These are phyloP conservation scores for Gillenia trifoliata DNA, from an alignment of 306 rosid genomes.

Conservation along the genomic window DNA sequence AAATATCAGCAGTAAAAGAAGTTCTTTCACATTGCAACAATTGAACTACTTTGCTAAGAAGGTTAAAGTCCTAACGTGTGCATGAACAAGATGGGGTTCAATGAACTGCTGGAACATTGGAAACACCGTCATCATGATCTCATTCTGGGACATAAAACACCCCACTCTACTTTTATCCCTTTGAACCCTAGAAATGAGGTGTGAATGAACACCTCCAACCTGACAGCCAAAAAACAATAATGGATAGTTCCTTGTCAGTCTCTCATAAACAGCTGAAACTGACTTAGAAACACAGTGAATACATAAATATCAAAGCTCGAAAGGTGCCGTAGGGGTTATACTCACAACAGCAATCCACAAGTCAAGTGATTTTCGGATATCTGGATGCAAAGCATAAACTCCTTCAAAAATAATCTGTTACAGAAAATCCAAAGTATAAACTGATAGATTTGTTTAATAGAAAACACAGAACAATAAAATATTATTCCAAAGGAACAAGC, in stretches of 20 bases:
- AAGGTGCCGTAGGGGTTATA: conserved; percentile 24
- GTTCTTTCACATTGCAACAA: neutral
- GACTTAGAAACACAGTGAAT: neutral
- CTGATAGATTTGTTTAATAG: neutral
- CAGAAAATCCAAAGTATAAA: conserved; percentile 15
- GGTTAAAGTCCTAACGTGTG: conserved; percentile 56
- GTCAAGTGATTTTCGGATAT: conserved; percentile 86
- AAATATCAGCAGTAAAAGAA: neutral
- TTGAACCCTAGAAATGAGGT: conserved; percentile 96
- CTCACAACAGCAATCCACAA: conserved; percentile 97
- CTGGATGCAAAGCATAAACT: conserved; percentile 96
- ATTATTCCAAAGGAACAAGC: conserved; percentile 10
- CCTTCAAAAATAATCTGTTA: conserved; percentile 95
- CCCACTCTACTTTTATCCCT: conserved; percentile 96
- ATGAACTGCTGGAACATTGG: conserved; percentile 98
- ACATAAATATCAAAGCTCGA: neutral
- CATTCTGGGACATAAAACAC: conserved; percentile 86
- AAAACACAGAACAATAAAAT: conserved; percentile 3
- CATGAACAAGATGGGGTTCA: conserved; percentile 98
- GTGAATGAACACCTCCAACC: conserved; percentile 99
- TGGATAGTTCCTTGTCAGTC: neutral
- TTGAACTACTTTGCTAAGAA: neutral
- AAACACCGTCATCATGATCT: conserved; percentile 93
- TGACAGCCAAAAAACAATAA: conserved; percentile 18
- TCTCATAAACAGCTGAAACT: conserved; percentile 6